These are phyloP conservation scores for Pythium aristosporum DNA, from an alignment of 352 stramenopile genomes.

Conservation along the genomic window DNA sequence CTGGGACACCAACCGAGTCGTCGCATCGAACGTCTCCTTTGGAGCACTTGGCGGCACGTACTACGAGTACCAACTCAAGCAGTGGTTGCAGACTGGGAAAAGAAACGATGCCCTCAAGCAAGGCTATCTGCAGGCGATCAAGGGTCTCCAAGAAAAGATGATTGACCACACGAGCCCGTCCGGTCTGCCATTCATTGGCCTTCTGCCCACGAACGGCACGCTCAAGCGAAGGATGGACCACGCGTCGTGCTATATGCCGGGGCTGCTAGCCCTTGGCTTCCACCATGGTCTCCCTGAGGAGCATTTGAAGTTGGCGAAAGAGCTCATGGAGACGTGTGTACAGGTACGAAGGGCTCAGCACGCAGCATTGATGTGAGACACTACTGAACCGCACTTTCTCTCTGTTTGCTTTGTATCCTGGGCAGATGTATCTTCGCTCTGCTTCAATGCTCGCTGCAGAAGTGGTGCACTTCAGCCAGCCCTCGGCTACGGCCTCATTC, in stretches of 20 bases:
- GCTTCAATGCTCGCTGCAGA: slow-evolving; percentile 70
- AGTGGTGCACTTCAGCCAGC: slow-evolving; percentile 48
- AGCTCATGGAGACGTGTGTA: slow-evolving; percentile 72
- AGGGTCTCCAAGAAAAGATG: slow-evolving; percentile 46
- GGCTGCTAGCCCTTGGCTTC: slow-evolving; percentile 71
- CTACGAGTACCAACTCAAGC: slow-evolving; percentile 81
- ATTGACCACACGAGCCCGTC: slow-evolving; percentile 37
- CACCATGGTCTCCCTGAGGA: slow-evolving; percentile 47
- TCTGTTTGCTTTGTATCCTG: neutral
- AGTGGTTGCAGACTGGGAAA: slow-evolving; percentile 65
- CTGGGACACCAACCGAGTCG: slow-evolving; percentile 19
- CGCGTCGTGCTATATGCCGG: slow-evolving; percentile 86
- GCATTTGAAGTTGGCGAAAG: slow-evolving; percentile 68
- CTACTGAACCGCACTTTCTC: neutral
- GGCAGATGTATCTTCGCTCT: slow-evolving; percentile 70
- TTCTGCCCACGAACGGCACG: slow-evolving; percentile 25
- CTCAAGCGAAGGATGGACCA: slow-evolving; percentile 74
- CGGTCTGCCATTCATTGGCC: slow-evolving; percentile 49
- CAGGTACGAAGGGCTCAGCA: slow-evolving; percentile 32
- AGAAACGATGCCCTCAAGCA: slow-evolving; percentile 40
- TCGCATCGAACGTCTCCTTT: slow-evolving; percentile 38
- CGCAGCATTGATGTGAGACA: neutral
- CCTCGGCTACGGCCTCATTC: slow-evolving; percentile 5
- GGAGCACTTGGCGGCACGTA: slow-evolving; percentile 67
- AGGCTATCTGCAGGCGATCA: slow-evolving; percentile 53